Evolutionary conservation across 257 asterid genomes (phyloP), one percentile per base, ranked within the genome.

Genomic region (Plantago ovata): DNA sequence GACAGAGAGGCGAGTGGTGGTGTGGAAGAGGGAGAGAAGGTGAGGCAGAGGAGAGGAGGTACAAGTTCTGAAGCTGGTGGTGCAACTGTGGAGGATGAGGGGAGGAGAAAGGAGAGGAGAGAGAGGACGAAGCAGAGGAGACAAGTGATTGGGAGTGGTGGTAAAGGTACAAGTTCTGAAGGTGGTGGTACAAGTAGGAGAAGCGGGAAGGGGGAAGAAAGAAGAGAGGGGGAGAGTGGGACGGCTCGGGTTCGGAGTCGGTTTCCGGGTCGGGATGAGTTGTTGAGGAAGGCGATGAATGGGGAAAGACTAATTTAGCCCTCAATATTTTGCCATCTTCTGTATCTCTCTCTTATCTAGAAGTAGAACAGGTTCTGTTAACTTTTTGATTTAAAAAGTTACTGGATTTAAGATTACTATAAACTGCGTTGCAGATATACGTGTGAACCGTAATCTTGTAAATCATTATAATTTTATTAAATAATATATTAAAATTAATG

Each of bases 181-280:
- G 50, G 15, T 38, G 32, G 9, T 43, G 62, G 33, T 42, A 41
- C 22, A 28, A 28, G 3, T 39, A 19, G 32, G 61, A 53, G 9
- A 23, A 56, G 24, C 24, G 11, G 9, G 53, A 12, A 13, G 21
- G 33, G 0, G 10, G 67, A 51, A 2, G 58, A n/a, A n/a, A 13
- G 21, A 38, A 11, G 13, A 20, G 38, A 21, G 54, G 33, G 13
- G 53, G 40, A 23, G n/a, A 56, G 46, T 40, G 63, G 18, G 10
- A 20, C 16, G 3, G 53, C 4, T 38, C 60, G 41, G 3, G 58
- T 53, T 46, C 36, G 63, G 22, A 75, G 60, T 64, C 84, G 76
- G 18, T 87, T 87, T 61, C 92, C 94, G 1, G 94, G 96, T 2
- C 70, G 96, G 48, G 85, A 84, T 52, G 65, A 79, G 3, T 62